phyloP scores from a whole-genome alignment of 2,329 filamentous ascomycete species.

The Penicillium sp. region DNA sequence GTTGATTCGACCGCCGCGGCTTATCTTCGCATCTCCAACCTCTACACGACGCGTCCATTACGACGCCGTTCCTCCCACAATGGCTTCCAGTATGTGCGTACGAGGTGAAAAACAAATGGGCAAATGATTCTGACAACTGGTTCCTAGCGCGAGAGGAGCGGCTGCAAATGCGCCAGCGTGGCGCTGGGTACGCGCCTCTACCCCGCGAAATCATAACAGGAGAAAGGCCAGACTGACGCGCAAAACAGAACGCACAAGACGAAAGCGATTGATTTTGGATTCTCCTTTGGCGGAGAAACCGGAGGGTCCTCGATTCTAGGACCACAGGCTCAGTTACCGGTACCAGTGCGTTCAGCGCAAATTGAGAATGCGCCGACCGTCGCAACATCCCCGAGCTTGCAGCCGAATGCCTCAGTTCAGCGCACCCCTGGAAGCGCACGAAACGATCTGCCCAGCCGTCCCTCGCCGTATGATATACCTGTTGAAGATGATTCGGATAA shows the following conservation, averaged over 20 bases:
- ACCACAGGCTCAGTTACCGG: conserved; percentile 17
- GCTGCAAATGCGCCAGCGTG: conserved; percentile 52
- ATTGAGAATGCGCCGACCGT: conserved; percentile 9
- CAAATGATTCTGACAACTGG: conserved; percentile 7
- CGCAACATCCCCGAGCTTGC: conserved; percentile 13
- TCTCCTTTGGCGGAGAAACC: conserved; percentile 39
- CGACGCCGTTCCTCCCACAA: conserved; percentile 29
- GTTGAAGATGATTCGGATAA: conserved; percentile 25
- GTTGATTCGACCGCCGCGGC: conserved; percentile 16
- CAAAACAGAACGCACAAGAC: conserved; percentile 42
- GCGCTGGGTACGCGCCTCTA: conserved; percentile 47
- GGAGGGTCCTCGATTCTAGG: conserved; percentile 20
- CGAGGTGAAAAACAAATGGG: background rate
- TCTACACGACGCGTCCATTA: conserved; percentile 30
- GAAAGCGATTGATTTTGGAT: conserved; percentile 47
- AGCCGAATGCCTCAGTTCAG: conserved; percentile 3
- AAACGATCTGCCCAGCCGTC: conserved; percentile 26
- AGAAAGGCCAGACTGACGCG: conserved; percentile 4
- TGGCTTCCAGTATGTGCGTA: conserved; percentile 34
- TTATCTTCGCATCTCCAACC: conserved; percentile 15
- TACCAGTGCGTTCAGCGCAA: conserved; percentile 16
- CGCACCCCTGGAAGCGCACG: conserved; percentile 30
- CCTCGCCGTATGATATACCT: conserved; percentile 34
- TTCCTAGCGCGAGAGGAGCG: conserved; percentile 48
- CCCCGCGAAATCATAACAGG: conserved; percentile 26